Base-by-base conservation (phyloP, 176 grass and related monocot species). In the Thinopyrum elongatum region DNA sequence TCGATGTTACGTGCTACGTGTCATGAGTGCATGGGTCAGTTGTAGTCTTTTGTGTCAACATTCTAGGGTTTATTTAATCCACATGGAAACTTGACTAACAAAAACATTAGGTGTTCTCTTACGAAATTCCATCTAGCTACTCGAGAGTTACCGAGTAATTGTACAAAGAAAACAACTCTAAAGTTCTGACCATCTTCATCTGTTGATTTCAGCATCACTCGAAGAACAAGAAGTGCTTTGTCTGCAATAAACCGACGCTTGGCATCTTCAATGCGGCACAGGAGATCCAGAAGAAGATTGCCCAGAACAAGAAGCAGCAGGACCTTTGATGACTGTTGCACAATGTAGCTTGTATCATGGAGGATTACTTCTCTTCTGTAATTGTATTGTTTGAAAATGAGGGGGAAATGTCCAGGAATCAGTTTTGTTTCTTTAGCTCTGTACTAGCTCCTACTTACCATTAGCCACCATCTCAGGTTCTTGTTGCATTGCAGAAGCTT, bases 211-310 rank as follows among this genome's bases (percentile, higher is more conserved):
- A 96, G 94, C 97, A 98, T 85, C 92, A 96, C 70, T 89, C 92
- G 3, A 98, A 82, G 88, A 98, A 95, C 79, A 98, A 98, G 79
- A 98, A 94, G 79, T 98, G 94, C 53, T 92, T 80, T 6, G 93
- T 98, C 38, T 98, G 93, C 82, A 92, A 92, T 79, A 94, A 98
- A 30, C 92, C 97, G 34, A 98, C 97, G 1, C 82, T 92, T 4
- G 97, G 90, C 74, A 95, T 95, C 29, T 98, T 98, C 83, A 98
- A 95, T 10, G 82, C 92, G 0, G 97, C 92, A 2, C 94, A 91
- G 65, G 94, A 98, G 80, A 96, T 98, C 59, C 89, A 89, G 39
- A 96, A 91, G 86, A 92, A 74, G 88, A 94, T 95, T 86, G 92
- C 82, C 1, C 70, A 95, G 57, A 92, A 92, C 58, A 98, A 95